These are phyloP conservation scores for Marchantia paleacea DNA, from an alignment of 225 moss, liverwort and hornwort species.

Conservation along the genomic window DNA sequence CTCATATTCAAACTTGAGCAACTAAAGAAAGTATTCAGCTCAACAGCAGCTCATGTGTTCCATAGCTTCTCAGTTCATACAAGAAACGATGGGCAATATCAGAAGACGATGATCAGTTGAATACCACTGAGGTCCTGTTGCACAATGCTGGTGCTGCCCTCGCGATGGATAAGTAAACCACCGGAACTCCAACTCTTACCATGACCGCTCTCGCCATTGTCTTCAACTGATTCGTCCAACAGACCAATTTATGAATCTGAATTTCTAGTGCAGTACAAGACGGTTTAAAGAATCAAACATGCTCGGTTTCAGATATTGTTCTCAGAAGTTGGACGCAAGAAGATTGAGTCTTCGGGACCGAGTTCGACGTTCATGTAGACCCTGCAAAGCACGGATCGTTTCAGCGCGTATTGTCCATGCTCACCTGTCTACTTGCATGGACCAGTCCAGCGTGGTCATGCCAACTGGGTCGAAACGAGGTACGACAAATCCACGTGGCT, in stretches of 20 bases:
- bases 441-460: no score
- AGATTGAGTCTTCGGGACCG: no score
- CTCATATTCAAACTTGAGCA: background rate
- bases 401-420: background rate
- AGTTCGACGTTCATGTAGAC: background rate
- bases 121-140: slow-evolving; percentile 2
- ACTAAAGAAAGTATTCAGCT: background rate
- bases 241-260: background rate
- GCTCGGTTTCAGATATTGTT: background rate
- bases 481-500: no score
- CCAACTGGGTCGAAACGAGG: no score
- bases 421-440: slow-evolving; percentile 1
- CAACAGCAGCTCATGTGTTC: no score
- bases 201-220: background rate
- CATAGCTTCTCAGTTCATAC: no score
- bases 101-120: background rate
- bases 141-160: background rate
- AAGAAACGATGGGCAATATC: background rate
- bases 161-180: background rate
- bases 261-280: background rate
- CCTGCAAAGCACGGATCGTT: background rate
- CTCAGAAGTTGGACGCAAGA: no score
- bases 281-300: background rate
- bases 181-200: background rate
- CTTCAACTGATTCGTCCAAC: background rate